Evolutionary conservation across 371 early-diverging fungal species (phyloP).

Genomic region (Mortierella sp.): DNA sequence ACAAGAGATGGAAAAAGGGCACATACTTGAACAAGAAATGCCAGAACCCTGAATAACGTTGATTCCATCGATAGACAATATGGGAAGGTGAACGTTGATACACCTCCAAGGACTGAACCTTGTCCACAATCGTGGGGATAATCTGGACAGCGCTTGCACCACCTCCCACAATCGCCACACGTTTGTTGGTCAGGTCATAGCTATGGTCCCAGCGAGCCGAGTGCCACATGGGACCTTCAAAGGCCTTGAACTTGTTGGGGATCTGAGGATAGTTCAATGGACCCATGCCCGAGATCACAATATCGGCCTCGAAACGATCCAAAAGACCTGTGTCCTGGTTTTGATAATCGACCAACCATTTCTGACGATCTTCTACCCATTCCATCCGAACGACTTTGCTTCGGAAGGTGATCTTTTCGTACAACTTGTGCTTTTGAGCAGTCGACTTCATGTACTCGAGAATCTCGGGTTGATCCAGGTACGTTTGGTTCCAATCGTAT

Average conservation of each 20-base stretch:
- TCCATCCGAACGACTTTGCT: constrained; percentile 52
- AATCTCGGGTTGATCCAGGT: constrained; percentile 59
- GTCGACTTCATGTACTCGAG: constrained; percentile 57
- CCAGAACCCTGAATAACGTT: constrained; percentile 19
- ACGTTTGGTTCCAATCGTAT: constrained; percentile 59
- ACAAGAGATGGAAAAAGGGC: constrained; percentile 42
- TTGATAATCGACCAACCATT: constrained; percentile 57
- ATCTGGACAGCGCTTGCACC: constrained; percentile 64
- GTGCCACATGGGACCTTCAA: constrained; percentile 57
- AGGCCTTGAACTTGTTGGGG: constrained; percentile 56
- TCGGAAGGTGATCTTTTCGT: constrained; percentile 54
- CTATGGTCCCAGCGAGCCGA: constrained; percentile 57
- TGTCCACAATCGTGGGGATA: constrained; percentile 56
- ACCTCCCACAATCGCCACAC: constrained; percentile 60
- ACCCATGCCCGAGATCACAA: constrained; percentile 54
- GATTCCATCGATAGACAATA: constrained; percentile 40
- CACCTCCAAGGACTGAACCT: constrained; percentile 54
- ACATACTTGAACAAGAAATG: constrained; percentile 49
- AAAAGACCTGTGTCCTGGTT: constrained; percentile 16
- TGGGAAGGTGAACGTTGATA: constrained; percentile 66
- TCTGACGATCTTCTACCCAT: constrained; percentile 56
- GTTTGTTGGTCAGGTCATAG: constrained; percentile 55
- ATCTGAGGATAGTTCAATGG: constrained; percentile 57
- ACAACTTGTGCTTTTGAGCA: constrained; percentile 56
- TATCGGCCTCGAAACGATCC: constrained; percentile 14